Conservation (phyloP, 2,329 filamentous ascomycete genomes). For the Nemania abortiva region DNA sequence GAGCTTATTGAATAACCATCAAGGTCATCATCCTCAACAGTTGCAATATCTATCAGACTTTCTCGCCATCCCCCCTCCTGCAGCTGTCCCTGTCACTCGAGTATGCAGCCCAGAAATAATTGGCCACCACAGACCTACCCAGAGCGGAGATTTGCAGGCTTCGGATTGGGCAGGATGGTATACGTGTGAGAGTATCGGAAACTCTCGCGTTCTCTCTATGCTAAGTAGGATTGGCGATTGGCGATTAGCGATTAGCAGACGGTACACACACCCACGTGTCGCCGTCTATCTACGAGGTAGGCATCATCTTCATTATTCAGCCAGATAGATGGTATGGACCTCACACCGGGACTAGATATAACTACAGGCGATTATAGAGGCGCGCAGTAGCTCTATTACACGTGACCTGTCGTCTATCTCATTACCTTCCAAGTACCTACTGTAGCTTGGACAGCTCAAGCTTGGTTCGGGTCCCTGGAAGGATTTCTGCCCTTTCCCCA, state of each 20-base stretch:
- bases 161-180: slow-evolving; percentile 3
- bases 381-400: slow-evolving; percentile 28
- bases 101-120: slow-evolving; percentile 37
- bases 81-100: slow-evolving; percentile 40
- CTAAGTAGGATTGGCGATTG: background rate
- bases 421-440: too few species aligned
- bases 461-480: slow-evolving; percentile 10
- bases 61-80: slow-evolving; percentile 34
- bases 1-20: background rate
- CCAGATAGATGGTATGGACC: slow-evolving; percentile 5
- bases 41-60: slow-evolving; percentile 19
- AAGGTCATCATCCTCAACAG: slow-evolving; percentile 14
- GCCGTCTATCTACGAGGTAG: background rate
- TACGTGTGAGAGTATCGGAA: background rate
- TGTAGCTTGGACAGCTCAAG: background rate
- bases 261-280: background rate
- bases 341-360: background rate
- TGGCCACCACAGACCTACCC: slow-evolving; percentile 28
- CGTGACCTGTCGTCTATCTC: slow-evolving; percentile 17
- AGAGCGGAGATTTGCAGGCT: slow-evolving; percentile 8
- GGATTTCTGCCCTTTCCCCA: slow-evolving; percentile 16
- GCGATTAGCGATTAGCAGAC: background rate
- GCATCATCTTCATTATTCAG: background rate
- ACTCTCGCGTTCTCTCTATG: background rate
- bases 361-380: background rate